phyloP scores from a whole-genome alignment of 257 asterid species.

The Lycium ferocissimum region DNA sequence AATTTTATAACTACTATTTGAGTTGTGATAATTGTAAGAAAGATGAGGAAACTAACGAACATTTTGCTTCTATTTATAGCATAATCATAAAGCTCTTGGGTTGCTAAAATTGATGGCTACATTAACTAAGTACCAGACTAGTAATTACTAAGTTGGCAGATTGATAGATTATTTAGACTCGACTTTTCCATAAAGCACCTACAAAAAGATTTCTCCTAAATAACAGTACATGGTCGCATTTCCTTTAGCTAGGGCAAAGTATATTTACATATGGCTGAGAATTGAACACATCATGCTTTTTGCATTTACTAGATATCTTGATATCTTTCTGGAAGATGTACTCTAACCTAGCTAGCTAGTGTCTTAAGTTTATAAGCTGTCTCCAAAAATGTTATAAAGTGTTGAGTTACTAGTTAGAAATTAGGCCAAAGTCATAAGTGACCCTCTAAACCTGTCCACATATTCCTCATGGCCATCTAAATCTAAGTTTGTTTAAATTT shows the following conservation, averaged over 20 bases:
- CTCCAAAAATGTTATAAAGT: neutral
- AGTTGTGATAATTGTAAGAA: neutral
- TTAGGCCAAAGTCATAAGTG: too few relatives aligned
- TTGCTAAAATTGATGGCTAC: neutral
- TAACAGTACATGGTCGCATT: neutral
- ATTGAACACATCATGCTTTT: neutral
- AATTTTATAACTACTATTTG: neutral
- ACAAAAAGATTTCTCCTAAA: neutral
- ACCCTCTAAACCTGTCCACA: too few relatives aligned
- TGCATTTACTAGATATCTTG: neutral
- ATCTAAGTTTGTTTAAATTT: too few relatives aligned
- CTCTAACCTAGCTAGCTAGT: neutral
- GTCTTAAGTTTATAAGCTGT: too few relatives aligned
- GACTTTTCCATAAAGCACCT: neutral
- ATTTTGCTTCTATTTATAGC: too few relatives aligned
- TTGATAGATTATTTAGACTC: neutral
- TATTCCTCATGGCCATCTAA: too few relatives aligned
- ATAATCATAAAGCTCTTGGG: neutral
- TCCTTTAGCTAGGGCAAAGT: neutral
- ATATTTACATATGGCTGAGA: neutral
- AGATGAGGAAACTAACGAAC: neutral
- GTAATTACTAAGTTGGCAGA: slow-evolving; percentile 13
- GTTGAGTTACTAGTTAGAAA: too few relatives aligned
- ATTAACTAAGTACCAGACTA: neutral
- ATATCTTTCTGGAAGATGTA: neutral